phyloP scores from a whole-genome alignment of 1,284 basidiomycete species.

The Ganoderma multipileum region DNA sequence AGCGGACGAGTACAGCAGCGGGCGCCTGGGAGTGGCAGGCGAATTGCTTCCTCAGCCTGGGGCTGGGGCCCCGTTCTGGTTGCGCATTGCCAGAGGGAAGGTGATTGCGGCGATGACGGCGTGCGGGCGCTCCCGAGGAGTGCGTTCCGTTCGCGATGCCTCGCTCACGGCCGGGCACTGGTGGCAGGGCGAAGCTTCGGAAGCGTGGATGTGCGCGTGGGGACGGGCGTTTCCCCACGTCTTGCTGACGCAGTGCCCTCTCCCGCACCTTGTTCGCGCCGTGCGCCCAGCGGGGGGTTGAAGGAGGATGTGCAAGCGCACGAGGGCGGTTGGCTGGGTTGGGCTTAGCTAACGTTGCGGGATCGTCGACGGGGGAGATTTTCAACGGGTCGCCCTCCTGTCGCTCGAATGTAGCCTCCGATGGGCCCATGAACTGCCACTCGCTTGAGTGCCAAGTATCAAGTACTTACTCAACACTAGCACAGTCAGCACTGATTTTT shows the following conservation, averaged over 20 bases:
- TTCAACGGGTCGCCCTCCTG: neutral
- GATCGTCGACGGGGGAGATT: conserved; percentile 1
- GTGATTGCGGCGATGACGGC: conserved; percentile 2
- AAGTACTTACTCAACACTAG: neutral
- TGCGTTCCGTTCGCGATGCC: conserved; percentile 9
- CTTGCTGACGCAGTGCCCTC: neutral
- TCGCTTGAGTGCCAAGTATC: neutral
- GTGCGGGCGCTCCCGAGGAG: neutral
- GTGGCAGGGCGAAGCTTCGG: conserved; percentile 1
- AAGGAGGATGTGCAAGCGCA: neutral
- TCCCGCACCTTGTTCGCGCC: neutral
- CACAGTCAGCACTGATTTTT: neutral
- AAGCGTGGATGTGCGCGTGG: neutral
- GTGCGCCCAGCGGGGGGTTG: neutral
- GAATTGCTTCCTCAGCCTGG: neutral
- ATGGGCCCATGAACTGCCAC: neutral
- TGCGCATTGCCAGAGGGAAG: neutral
- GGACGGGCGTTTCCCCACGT: neutral
- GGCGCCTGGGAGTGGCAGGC: neutral
- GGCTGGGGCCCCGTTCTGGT: neutral
- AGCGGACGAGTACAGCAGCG: neutral
- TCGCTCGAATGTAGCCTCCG: neutral
- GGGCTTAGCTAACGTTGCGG: conserved; percentile 1
- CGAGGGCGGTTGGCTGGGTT: neutral
- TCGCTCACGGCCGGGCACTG: neutral